Percentiles rank a stretch among this genome's conserved stretches.
phyloP scores from a whole-genome alignment of 331 rosid species.

The Telfairia occidentalis region DNA sequence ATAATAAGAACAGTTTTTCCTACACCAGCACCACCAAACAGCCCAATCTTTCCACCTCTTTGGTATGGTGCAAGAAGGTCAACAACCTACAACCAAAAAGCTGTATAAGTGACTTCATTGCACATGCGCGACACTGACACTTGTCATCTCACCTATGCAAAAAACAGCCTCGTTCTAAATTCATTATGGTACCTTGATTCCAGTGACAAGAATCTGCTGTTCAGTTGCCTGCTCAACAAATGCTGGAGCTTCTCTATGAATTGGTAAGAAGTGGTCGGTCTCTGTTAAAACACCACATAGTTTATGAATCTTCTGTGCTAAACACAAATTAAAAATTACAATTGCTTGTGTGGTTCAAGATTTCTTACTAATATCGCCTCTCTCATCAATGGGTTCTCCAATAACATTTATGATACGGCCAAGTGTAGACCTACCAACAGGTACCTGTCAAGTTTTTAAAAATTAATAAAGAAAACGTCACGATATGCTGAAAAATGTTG shows the following conservation, averaged over 20 bases:
- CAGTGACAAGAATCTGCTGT: constrained; percentile 85
- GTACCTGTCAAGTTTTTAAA: constrained; percentile 41
- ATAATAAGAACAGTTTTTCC: constrained; percentile 98
- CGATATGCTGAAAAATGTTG: neutral
- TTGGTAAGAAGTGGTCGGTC: constrained; percentile 83
- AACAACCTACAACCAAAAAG: constrained; percentile 50
- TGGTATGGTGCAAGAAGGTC: constrained; percentile 98
- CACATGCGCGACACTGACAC: neutral
- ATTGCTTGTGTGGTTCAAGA: neutral
- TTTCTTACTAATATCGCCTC: constrained; percentile 74
- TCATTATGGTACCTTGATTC: constrained; percentile 56
- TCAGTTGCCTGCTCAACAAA: constrained; percentile 96
- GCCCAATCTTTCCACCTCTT: constrained; percentile 98
- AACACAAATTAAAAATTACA: neutral
- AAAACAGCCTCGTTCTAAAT: neutral
- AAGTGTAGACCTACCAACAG: constrained; percentile 98
- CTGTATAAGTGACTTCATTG: neutral
- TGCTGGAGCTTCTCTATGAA: constrained; percentile 95
- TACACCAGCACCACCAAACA: constrained; percentile 99
- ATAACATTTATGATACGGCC: constrained; percentile 97
- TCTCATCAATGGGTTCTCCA: constrained; percentile 90
- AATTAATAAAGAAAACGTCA: neutral
- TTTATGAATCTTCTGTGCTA: constrained; percentile 11
- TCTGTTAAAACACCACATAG: constrained; percentile 23
- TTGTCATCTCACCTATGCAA: neutral